Conservation (phyloP, 768 basidiomycete species). For the Termitomyces sp. region DNA sequence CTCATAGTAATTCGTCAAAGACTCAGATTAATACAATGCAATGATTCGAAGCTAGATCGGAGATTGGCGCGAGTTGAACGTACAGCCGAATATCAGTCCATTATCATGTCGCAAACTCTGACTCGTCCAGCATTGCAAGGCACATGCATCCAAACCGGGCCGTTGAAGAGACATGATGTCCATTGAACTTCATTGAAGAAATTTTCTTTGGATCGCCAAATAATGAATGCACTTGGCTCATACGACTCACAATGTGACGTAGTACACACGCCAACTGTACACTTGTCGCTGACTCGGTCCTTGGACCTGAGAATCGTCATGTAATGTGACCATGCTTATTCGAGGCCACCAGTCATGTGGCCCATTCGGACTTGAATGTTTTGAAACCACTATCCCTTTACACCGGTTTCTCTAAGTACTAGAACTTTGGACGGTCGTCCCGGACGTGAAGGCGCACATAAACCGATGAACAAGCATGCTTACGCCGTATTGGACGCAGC, state of each 20-base stretch:
- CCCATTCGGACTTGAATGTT: background rate
- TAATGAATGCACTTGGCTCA: background rate
- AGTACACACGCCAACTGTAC: background rate
- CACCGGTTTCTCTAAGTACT: background rate
- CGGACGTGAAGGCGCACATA: background rate
- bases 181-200: background rate
- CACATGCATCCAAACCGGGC: background rate
- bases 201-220: background rate
- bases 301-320: background rate
- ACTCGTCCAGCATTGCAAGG: background rate
- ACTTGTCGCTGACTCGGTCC: background rate
- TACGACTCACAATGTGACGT: background rate
- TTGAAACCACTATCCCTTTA: background rate
- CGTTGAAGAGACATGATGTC: background rate
- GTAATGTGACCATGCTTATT: background rate
- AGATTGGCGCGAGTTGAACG: background rate
- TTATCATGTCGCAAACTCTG: background rate
- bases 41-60: constrained; percentile 1
- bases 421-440: background rate
- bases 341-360: background rate
- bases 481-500: constrained; percentile 12
- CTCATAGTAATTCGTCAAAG: background rate
- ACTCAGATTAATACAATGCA: background rate
- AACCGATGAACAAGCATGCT: constrained; percentile 13
- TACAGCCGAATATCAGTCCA: background rate